Evolutionary conservation across 495 filamentous ascomycete species (phyloP), one percentile per base, ranked within the genome.

Genomic region (Hypoxylon trugodes): DNA sequence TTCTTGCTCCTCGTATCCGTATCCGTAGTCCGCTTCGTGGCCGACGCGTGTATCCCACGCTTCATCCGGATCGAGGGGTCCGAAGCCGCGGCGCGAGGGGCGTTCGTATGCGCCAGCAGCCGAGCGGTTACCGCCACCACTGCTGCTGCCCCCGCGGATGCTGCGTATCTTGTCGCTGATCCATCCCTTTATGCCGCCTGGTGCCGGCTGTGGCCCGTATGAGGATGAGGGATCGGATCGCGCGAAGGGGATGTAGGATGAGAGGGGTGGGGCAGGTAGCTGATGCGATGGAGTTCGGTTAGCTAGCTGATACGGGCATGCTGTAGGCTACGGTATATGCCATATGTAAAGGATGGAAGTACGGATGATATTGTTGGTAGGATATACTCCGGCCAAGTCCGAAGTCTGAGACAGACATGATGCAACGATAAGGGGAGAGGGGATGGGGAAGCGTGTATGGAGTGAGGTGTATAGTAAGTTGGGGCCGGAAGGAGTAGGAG

Each of bases 21-120:
- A 72, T 30, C 57, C 51, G 5, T 78, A 82, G 66, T 85, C 83
- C 10, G 81, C 83, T 68, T 88, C 87, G 47, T 81, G 75, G 30
- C 85, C 86, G 3, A 91, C 88, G 28, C 86, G 69, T 43, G 87
- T 63, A 76, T 90, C 87, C 89, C 89, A 91, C 19, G 89, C 87
- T 56, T 89, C 87, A 71, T 91, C 89, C 0, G 87, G 88, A 68
- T 91, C 89, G 22, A 89, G 76, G 15, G 80, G 68, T 30, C 79
- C 78, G 72, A 79, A 80, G 33, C 78, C 77, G 33, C 80, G 70
- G 18, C 46, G 70, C 7, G 75, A 68, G 5, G 73, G 71, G 25
- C 75, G 68, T 68, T 90, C 88, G 77, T 90, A 90, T 19, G 86
- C 87, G 49, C 86, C 87, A 0, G 79, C 70, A 7, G 85, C 82